phyloP scores from a whole-genome alignment of 75 land plant species.

The Larix kaempferi region DNA sequence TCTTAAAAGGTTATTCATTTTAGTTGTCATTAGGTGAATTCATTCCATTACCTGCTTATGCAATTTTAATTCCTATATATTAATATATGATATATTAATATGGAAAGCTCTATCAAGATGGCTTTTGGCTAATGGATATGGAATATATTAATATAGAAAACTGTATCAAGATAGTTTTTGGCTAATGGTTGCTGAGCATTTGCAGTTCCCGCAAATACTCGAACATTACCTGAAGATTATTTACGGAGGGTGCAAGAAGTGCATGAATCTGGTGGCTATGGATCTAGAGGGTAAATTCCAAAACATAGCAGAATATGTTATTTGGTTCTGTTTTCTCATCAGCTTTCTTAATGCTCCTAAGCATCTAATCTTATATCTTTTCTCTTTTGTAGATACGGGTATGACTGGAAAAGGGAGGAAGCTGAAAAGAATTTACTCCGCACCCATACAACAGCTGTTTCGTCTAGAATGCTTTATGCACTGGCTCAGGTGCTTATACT shows the following conservation, averaged over 20 bases:
- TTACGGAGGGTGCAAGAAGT: slow-evolving; percentile 74
- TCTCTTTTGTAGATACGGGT: slow-evolving; percentile 62
- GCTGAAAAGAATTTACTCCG: slow-evolving; percentile 90
- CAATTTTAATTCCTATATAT: not conserved
- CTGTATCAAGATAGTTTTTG: not conserved
- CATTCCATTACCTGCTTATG: not conserved
- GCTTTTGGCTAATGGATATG: not conserved
- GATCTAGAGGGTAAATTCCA: slow-evolving; percentile 78
- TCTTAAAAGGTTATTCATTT: slow-evolving; percentile 56
- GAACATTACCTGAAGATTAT: slow-evolving; percentile 84
- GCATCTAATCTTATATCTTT: slow-evolving; percentile 1
- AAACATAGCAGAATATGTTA: not conserved
- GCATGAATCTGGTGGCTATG: slow-evolving; percentile 95
- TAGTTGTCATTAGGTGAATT: not conserved
- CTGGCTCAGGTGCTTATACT: slow-evolving; percentile 67
- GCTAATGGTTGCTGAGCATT: slow-evolving; percentile 1
- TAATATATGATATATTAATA: slow-evolving; percentile 5
- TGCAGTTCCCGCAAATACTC: slow-evolving; percentile 82
- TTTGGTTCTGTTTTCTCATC: not conserved
- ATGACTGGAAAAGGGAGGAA: slow-evolving; percentile 96
- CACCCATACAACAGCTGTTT: slow-evolving; percentile 97
- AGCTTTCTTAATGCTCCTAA: not conserved
- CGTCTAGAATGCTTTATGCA: slow-evolving; percentile 85
- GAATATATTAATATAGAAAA: not conserved
- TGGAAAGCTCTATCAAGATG: not conserved